Percentiles rank a stretch among this genome's conserved stretches.
Conservation (phyloP, 2,329 filamentous ascomycete genomes). For the Diaporthe citrichinensis region DNA sequence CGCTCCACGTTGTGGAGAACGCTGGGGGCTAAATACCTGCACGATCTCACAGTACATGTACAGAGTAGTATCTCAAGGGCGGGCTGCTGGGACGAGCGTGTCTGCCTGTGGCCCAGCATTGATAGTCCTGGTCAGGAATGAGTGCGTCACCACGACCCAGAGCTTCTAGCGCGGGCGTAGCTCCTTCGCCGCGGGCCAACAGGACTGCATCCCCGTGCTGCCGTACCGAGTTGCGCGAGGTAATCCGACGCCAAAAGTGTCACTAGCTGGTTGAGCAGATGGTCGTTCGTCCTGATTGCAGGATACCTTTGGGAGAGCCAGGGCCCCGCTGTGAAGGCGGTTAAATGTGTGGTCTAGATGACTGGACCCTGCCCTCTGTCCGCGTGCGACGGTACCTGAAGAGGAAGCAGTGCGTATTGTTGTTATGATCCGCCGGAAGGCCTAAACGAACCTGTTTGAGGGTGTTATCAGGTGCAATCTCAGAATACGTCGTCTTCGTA, state of each 20-base stretch:
- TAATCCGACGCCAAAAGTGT: background rate
- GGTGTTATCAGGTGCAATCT: background rate
- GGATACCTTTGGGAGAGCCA: background rate
- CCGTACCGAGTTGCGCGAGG: background rate
- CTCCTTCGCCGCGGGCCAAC: slow-evolving; percentile 6
- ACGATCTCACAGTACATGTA: background rate
- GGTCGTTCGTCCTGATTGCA: background rate
- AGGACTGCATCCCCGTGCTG: slow-evolving; percentile 21
- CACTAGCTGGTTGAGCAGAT: background rate
- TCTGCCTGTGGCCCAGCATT: background rate
- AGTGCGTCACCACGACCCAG: background rate
- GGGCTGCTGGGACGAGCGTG: no score
- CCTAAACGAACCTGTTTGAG: background rate
- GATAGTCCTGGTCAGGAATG: background rate
- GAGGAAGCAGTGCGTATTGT: no score
- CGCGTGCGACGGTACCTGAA: background rate
- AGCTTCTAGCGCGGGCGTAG: background rate
- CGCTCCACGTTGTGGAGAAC: background rate
- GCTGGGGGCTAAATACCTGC: background rate
- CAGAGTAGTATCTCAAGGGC: no score
- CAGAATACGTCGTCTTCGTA: background rate
- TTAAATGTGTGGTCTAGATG: background rate
- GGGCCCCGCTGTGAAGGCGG: background rate
- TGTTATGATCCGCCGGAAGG: background rate
- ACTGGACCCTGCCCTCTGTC: background rate